These are phyloP conservation scores for Ophiostoma tasmaniense DNA, from an alignment of 2,329 filamentous ascomycete species.

Conservation along the genomic window DNA sequence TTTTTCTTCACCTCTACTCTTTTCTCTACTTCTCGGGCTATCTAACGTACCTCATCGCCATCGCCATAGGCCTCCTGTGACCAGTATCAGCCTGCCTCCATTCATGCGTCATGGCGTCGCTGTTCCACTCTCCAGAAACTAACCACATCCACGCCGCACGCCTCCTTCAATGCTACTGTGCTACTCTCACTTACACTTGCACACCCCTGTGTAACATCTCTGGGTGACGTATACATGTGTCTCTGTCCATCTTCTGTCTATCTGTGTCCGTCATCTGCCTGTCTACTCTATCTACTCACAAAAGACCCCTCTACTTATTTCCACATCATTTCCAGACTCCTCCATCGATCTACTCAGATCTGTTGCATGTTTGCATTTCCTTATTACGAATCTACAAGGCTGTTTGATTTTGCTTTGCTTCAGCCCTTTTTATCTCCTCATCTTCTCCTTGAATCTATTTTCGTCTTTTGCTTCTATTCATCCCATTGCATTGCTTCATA, in stretches of 20 bases:
- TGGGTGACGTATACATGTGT: neutral
- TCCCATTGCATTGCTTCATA: neutral
- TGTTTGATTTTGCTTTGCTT: neutral
- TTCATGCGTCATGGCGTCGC: neutral
- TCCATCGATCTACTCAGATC: neutral
- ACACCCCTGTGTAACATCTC: neutral
- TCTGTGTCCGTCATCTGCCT: neutral
- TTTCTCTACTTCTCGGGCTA: neutral
- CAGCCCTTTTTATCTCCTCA: neutral
- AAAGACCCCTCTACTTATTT: neutral
- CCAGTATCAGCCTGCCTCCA: neutral
- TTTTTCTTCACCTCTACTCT: neutral
- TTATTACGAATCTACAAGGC: constrained; percentile 1
- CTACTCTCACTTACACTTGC: neutral
- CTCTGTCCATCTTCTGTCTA: neutral
- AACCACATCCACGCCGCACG: neutral
- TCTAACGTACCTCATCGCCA: neutral
- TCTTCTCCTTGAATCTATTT: neutral
- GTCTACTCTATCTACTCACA: neutral
- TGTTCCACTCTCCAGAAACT: neutral
- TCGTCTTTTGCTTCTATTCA: neutral
- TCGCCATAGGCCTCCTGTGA: neutral
- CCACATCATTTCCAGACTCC: neutral
- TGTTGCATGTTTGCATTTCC: constrained; percentile 3
- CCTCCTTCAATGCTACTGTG: neutral